phyloP scores from a whole-genome alignment of 176 grass and related monocot genomes.

The Thalia dealbata region DNA sequence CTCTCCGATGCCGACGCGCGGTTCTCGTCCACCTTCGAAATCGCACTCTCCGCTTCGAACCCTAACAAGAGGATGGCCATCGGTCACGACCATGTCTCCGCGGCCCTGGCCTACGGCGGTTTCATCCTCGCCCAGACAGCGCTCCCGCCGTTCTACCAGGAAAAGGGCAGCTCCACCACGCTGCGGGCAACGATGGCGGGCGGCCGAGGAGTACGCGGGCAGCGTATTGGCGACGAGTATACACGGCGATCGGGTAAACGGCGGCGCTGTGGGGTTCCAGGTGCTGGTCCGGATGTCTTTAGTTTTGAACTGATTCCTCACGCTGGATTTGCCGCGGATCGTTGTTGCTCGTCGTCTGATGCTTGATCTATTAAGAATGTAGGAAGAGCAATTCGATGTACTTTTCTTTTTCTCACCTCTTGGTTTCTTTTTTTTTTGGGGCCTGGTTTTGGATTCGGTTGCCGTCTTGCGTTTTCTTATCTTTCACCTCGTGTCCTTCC shows the following conservation, averaged over 20 bases:
- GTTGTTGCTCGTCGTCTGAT: too few species aligned
- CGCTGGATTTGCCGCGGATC: too few species aligned
- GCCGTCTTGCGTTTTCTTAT: too few species aligned
- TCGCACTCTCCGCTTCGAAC: not conserved
- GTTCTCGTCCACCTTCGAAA: not conserved
- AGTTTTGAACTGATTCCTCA: too few species aligned
- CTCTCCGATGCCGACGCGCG: not conserved
- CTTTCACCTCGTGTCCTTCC: too few species aligned
- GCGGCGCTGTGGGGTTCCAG: not conserved
- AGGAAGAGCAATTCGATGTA: too few species aligned
- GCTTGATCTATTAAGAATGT: too few species aligned
- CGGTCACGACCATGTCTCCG: not conserved
- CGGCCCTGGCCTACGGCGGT: not conserved
- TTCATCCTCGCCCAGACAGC: not conserved
- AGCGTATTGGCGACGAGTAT: not conserved
- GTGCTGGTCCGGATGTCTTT: too few species aligned
- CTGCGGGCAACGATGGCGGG: not conserved
- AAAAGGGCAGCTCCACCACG: not conserved
- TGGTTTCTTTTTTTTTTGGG: too few species aligned
- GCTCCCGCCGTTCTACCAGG: not conserved
- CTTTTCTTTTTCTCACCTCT: too few species aligned
- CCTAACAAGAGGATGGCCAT: not conserved
- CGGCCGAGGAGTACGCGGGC: not conserved
- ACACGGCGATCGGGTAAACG: not conserved
- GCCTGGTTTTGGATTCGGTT: too few species aligned